Percentiles rank a stretch among this genome's conserved stretches.
These are phyloP conservation scores for Rasamsonia emersonii DNA, from an alignment of 2,329 filamentous ascomycete species.

Conservation along the genomic window DNA sequence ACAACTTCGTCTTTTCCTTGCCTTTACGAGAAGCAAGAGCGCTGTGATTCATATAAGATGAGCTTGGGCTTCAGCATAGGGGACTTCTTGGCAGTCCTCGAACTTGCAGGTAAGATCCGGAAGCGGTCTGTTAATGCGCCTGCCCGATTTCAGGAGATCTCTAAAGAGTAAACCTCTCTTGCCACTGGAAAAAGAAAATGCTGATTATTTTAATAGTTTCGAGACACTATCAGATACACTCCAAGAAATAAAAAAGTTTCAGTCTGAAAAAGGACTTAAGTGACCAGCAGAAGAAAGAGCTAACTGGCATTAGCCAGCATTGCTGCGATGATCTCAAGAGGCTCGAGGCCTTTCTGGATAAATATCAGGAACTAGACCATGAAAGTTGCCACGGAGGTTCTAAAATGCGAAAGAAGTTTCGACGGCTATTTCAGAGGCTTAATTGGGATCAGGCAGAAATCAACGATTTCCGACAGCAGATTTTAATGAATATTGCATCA, in stretches of 20 bases:
- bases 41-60: too few species aligned
- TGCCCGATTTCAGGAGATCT: constrained; percentile 11
- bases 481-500: background rate
- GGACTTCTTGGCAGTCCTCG: constrained; percentile 11
- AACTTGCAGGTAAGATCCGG: constrained; percentile 12
- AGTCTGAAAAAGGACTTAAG: background rate
- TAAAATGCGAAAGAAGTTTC: background rate
- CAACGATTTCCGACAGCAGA: background rate
- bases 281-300: constrained; percentile 1
- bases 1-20: background rate
- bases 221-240: background rate
- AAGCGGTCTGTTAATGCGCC: constrained; percentile 12
- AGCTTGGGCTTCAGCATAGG: constrained; percentile 15
- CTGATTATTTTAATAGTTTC: background rate
- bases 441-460: background rate
- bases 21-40: background rate
- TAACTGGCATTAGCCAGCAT: background rate
- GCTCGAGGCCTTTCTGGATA: background rate
- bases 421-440: background rate
- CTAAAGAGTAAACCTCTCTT: constrained; percentile 9
- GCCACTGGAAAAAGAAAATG: background rate
- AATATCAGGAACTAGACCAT: background rate
- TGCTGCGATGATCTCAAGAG: background rate
- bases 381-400: background rate
- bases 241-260: background rate